Evolutionary conservation across 202 grass and related monocot species (phyloP).

Genomic region (Cymbopogon flexuosus): DNA sequence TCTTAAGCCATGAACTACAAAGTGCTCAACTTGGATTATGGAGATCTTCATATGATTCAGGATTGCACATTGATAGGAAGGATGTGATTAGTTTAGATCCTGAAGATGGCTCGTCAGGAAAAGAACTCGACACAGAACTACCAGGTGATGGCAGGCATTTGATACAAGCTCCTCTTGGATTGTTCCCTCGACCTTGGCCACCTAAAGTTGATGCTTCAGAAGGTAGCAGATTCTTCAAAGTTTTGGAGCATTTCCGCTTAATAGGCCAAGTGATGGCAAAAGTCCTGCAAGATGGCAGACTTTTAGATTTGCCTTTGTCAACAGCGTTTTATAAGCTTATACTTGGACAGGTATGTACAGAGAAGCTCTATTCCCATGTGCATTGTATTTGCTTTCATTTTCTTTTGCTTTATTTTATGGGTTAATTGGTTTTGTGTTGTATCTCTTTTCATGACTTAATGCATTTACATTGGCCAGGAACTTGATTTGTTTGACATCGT

Average conservation of each 20-base stretch:
- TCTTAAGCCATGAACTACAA: constrained; percentile 56
- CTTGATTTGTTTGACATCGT: constrained; percentile 67
- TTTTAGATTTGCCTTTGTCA: constrained; percentile 62
- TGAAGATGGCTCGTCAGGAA: constrained; percentile 20
- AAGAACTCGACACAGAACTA: constrained; percentile 26
- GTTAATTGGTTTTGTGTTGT: neutral
- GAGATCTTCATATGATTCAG: constrained; percentile 38
- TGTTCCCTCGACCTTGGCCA: constrained; percentile 61
- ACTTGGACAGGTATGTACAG: constrained; percentile 48
- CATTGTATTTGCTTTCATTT: constrained; percentile 8
- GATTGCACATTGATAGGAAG: constrained; percentile 34
- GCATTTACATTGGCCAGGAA: constrained; percentile 36
- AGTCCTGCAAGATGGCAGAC: constrained; percentile 62
- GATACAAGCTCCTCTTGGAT: constrained; percentile 50
- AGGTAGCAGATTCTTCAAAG: constrained; percentile 47
- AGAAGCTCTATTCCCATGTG: neutral
- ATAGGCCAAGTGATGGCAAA: constrained; percentile 52
- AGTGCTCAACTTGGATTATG: constrained; percentile 41
- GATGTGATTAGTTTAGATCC: constrained; percentile 23
- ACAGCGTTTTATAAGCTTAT: constrained; percentile 58
- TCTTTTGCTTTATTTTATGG: constrained; percentile 14
- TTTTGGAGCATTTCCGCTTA: constrained; percentile 51
- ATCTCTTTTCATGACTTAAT: neutral
- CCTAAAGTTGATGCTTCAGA: constrained; percentile 34
- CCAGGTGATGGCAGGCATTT: constrained; percentile 1